phyloP scores from a whole-genome alignment of 2,329 filamentous ascomycete species.

The Hymenoscyphus fructigenus region DNA sequence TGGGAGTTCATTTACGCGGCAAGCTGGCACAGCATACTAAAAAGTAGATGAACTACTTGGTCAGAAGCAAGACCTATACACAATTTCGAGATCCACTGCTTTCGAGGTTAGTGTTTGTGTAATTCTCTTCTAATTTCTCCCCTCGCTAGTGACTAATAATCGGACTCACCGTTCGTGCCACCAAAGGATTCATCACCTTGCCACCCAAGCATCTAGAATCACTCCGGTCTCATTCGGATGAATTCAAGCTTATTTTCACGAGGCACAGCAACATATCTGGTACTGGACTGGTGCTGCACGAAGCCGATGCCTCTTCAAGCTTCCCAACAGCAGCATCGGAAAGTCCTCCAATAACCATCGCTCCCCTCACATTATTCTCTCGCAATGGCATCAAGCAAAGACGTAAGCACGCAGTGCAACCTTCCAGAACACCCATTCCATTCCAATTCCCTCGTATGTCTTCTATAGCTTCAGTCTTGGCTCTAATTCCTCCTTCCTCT shows the following conservation, averaged over 20 bases:
- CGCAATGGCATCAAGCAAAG: not conserved
- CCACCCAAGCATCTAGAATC: not conserved
- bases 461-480: slow-evolving; percentile 1
- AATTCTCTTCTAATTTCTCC: not conserved
- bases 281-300: too few relatives aligned
- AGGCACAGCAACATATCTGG: not conserved
- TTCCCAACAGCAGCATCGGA: too few relatives aligned
- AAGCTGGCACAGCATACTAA: too few relatives aligned
- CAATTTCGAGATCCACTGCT: not conserved
- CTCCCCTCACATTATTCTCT: not conserved
- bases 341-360: not conserved
- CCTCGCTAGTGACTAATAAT: not conserved
- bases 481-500: slow-evolving; percentile 1
- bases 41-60: too few relatives aligned
- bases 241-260: not conserved
- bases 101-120: not conserved
- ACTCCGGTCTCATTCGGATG: not conserved
- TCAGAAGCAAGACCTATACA: too few relatives aligned
- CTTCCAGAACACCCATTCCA: not conserved
- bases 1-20: too few relatives aligned
- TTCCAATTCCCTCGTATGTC: not conserved
- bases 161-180: not conserved
- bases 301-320: not conserved
- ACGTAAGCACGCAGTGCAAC: not conserved
- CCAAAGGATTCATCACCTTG: not conserved